Evolutionary conservation across 345 rosid species (phyloP).

Genomic region (Litchi chinensis): DNA sequence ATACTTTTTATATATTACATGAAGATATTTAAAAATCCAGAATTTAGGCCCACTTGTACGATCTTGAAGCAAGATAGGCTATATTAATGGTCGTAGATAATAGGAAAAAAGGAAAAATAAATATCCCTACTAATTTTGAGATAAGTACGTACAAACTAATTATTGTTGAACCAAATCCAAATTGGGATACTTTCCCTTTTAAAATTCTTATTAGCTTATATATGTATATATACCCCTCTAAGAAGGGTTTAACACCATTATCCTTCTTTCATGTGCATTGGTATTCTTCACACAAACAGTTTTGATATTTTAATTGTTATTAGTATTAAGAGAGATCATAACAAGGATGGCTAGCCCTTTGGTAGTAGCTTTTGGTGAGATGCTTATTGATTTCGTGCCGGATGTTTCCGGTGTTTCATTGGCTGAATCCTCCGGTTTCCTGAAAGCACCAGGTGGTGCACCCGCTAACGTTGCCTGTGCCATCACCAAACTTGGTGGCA

Average conservation of each 20-base stretch:
- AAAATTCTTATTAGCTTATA: not conserved
- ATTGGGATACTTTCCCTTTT: not conserved
- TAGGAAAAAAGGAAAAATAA: no score
- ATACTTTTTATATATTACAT: no score
- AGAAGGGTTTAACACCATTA: not conserved
- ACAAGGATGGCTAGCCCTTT: slow-evolving; percentile 24
- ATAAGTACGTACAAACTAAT: not conserved
- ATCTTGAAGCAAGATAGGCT: not conserved
- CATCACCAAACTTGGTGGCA: slow-evolving; percentile 68
- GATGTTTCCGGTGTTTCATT: slow-evolving; percentile 65
- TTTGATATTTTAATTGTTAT: no score
- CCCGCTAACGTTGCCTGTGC: slow-evolving; percentile 84
- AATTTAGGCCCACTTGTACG: not conserved
- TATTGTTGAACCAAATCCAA: not conserved
- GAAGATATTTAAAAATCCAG: no score
- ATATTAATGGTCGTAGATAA: no score
- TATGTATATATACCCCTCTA: not conserved
- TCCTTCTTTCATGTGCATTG: not conserved
- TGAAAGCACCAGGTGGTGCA: slow-evolving; percentile 83
- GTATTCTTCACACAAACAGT: no score
- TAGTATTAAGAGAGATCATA: no score
- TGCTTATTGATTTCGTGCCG: slow-evolving; percentile 82
- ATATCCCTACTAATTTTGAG: not conserved
- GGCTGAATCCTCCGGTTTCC: slow-evolving; percentile 64
- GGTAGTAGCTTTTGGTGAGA: slow-evolving; percentile 67